phyloP scores from a whole-genome alignment of 306 rosid genomes.

The Carpinus fangiana region DNA sequence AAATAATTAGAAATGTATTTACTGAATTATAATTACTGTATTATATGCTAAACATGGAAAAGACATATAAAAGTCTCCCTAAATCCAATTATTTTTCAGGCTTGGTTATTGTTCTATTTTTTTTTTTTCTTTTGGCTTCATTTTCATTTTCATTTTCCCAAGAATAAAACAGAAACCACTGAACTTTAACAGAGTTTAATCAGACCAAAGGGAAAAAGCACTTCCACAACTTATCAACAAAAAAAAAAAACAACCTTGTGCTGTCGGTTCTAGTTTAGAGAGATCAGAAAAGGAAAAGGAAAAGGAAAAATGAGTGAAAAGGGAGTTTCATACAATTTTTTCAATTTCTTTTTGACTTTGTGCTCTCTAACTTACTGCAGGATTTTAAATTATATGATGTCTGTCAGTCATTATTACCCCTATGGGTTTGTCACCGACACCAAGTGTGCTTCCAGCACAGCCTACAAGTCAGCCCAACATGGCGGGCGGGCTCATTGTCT shows the following conservation, averaged over 20 bases:
- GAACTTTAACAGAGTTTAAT: not conserved
- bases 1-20: not conserved
- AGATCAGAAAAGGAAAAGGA: not conserved
- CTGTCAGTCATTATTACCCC: not conserved
- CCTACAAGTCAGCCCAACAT: not conserved
- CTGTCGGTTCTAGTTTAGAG: not conserved
- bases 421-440: not conserved
- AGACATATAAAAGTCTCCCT: not conserved
- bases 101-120: not conserved
- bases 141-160: not conserved
- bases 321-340: no score
- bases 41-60: conserved; percentile 22
- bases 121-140: no score
- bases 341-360: not conserved
- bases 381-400: not conserved
- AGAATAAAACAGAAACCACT: not conserved
- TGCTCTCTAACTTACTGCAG: not conserved
- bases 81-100: not conserved
- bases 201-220: not conserved
- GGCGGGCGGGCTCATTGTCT: no score
- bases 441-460: not conserved
- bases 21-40: conserved; percentile 16
- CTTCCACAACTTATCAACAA: not conserved
- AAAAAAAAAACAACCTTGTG: not conserved
- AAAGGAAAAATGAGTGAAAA: not conserved